phyloP scores from a whole-genome alignment of 805 yeast species.

The Starmerella ratchasimensis region DNA sequence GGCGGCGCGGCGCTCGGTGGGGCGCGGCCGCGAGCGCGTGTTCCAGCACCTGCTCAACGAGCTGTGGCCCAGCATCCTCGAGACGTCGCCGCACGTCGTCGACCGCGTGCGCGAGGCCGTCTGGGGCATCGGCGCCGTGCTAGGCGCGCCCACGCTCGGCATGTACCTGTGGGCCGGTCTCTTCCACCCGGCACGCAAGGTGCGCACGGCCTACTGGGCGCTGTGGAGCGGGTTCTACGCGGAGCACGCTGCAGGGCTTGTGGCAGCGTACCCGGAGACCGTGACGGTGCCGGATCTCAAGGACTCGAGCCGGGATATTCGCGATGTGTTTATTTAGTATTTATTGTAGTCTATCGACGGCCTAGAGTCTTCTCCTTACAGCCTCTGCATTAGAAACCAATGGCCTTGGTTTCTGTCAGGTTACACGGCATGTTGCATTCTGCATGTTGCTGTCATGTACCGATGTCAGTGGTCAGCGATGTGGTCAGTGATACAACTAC shows the following conservation, averaged over 20 bases:
- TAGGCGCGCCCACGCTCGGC: constrained; percentile 65
- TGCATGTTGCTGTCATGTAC: too few relatives aligned
- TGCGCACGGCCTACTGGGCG: constrained; percentile 74
- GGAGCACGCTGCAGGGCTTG: constrained; percentile 57
- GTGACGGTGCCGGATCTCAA: constrained; percentile 25
- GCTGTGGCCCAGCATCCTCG: constrained; percentile 77
- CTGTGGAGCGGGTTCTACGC: constrained; percentile 65
- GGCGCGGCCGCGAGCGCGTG: constrained; percentile 64
- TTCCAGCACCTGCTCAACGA: constrained; percentile 72
- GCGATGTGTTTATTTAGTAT: constrained; percentile 33
- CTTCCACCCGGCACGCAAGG: constrained; percentile 86
- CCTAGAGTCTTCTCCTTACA: too few relatives aligned
- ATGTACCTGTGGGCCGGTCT: constrained; percentile 78
- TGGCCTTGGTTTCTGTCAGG: too few relatives aligned
- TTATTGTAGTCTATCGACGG: not conserved
- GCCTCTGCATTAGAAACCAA: too few relatives aligned
- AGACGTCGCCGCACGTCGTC: constrained; percentile 92
- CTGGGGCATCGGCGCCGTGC: constrained; percentile 51
- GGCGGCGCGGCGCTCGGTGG: constrained; percentile 64
- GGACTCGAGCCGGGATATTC: constrained; percentile 9
- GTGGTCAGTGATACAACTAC: too few relatives aligned
- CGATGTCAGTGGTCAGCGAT: too few relatives aligned
- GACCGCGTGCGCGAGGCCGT: constrained; percentile 66
- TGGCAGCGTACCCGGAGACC: constrained; percentile 63
- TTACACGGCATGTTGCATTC: too few relatives aligned